Conservation (phyloP, 2,329 filamentous ascomycete genomes). For the Daldinia sp. region DNA sequence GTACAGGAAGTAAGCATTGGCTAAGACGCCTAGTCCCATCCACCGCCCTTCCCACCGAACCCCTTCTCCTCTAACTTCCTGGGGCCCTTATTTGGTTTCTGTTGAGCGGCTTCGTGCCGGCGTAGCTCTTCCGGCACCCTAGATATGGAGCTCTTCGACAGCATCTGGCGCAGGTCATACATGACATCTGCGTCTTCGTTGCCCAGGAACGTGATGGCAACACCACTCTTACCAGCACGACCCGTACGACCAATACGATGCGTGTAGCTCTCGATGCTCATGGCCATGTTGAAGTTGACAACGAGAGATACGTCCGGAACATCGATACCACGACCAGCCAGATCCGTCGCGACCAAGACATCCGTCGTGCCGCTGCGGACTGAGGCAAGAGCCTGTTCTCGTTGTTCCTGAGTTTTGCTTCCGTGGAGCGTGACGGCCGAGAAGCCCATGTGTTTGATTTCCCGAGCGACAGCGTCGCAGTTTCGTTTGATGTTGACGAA, state of each 20-base stretch:
- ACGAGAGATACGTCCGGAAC: slow-evolving; percentile 93
- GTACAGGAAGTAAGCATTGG: neutral
- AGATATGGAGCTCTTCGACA: slow-evolving; percentile 86
- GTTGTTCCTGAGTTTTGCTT: slow-evolving; percentile 96
- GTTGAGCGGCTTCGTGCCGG: slow-evolving; percentile 90
- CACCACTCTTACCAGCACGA: slow-evolving; percentile 95
- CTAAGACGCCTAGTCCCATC: slow-evolving; percentile 26
- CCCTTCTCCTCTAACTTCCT: slow-evolving; percentile 44
- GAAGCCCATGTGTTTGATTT: slow-evolving; percentile 95
- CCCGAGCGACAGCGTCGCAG: slow-evolving; percentile 91
- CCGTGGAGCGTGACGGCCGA: slow-evolving; percentile 90
- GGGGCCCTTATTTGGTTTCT: slow-evolving; percentile 66
- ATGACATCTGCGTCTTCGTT: slow-evolving; percentile 88
- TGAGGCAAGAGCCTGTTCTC: slow-evolving; percentile 89
- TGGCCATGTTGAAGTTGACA: slow-evolving; percentile 99
- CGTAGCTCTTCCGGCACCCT: slow-evolving; percentile 90
- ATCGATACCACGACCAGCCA: slow-evolving; percentile 97
- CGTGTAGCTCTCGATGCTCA: slow-evolving; percentile 91
- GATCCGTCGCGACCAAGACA: slow-evolving; percentile 92
- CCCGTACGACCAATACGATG: slow-evolving; percentile 97
- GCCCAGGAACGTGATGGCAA: slow-evolving; percentile 94
- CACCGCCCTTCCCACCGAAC: slow-evolving; percentile 29
- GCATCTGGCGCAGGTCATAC: slow-evolving; percentile 96
- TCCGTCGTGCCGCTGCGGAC: slow-evolving; percentile 82
- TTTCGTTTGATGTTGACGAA: slow-evolving; percentile 99